These are phyloP conservation scores for Murraya koenigii DNA, from an alignment of 345 rosid genomes.

Conservation along the genomic window DNA sequence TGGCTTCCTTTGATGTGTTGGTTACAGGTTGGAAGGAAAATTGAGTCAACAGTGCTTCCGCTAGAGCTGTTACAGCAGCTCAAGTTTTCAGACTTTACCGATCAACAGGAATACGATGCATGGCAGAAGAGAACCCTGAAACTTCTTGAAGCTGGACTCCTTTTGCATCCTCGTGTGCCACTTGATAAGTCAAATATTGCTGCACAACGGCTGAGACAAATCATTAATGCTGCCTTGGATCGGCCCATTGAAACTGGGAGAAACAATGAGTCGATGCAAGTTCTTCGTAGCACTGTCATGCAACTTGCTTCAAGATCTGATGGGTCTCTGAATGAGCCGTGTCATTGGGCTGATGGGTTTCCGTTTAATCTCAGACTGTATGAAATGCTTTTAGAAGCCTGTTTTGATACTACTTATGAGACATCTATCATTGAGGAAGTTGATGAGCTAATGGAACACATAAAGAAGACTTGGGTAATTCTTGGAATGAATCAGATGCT, in stretches of 20 bases:
- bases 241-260: constrained; percentile 84
- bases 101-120: constrained; percentile 76
- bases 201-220: constrained; percentile 70
- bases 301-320: constrained; percentile 87
- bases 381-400: constrained; percentile 82
- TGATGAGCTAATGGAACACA: constrained; percentile 94
- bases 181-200: constrained; percentile 62
- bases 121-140: constrained; percentile 86
- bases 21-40: constrained; percentile 78
- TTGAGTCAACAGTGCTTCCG: constrained; percentile 87
- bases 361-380: constrained; percentile 85
- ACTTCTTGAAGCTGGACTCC: constrained; percentile 89
- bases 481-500: constrained; percentile 86
- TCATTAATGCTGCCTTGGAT: constrained; percentile 67
- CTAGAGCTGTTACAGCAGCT: constrained; percentile 91
- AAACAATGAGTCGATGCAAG: constrained; percentile 93
- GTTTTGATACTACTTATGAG: constrained; percentile 72
- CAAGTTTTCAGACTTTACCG: constrained; percentile 80
- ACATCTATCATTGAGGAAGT: constrained; percentile 77
- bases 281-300: constrained; percentile 78
- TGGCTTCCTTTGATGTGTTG: neutral
- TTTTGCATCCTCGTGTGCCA: constrained; percentile 78
- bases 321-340: constrained; percentile 69
- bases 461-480: constrained; percentile 93
- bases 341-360: constrained; percentile 98